Percentiles rank a stretch among this genome's conserved stretches.
These are phyloP conservation scores for Galeopsis tetrahit DNA, from an alignment of 257 asterid genomes.

Conservation along the genomic window DNA sequence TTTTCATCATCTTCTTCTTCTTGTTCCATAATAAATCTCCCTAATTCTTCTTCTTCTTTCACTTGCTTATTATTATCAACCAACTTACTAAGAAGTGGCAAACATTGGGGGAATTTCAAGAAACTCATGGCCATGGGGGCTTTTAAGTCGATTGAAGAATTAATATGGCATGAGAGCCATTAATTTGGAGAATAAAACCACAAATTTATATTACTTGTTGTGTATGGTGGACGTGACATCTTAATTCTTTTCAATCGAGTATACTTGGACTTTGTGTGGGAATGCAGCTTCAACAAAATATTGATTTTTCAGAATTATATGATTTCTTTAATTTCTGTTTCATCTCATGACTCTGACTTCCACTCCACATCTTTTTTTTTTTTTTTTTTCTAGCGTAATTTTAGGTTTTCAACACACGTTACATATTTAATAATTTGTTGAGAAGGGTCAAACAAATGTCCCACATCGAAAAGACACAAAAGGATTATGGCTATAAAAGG, in stretches of 20 bases:
- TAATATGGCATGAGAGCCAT: conserved; percentile 74
- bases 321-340: background rate
- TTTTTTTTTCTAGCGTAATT: background rate
- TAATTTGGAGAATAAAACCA: conserved; percentile 55
- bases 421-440: too few relatives aligned
- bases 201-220: conserved; percentile 30
- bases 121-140: conserved; percentile 42
- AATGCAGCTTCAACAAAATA: conserved; percentile 43
- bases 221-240: too few relatives aligned
- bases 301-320: conserved; percentile 45
- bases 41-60: conserved; percentile 49
- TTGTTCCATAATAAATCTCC: conserved; percentile 23
- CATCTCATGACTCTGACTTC: conserved; percentile 19
- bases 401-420: too few relatives aligned
- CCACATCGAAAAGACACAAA: too few relatives aligned
- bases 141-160: conserved; percentile 31
- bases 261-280: conserved; percentile 67
- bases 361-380: background rate
- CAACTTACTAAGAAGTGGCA: conserved; percentile 77
- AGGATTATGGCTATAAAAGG: too few relatives aligned
- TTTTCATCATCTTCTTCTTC: conserved; percentile 38
- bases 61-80: conserved; percentile 41
- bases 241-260: too few relatives aligned
- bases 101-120: conserved; percentile 65
- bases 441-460: too few relatives aligned